Conservation (phyloP, 2,329 filamentous ascomycete species). For the Neonectria ditissima region DNA sequence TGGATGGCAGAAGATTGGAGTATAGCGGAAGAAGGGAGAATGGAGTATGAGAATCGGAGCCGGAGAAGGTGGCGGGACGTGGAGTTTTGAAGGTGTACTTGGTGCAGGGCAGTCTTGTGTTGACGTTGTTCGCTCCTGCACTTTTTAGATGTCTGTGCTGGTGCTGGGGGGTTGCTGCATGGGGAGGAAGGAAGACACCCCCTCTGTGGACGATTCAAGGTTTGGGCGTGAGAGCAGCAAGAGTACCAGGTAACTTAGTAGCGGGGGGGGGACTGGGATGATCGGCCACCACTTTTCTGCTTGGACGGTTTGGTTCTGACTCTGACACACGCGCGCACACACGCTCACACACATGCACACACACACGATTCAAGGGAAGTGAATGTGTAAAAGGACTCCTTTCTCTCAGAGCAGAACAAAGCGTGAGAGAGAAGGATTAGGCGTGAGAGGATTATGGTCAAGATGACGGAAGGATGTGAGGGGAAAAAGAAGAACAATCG, state of each 20-base stretch:
- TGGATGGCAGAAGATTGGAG: slow-evolving; percentile 2
- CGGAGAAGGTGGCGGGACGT: slow-evolving; percentile 7
- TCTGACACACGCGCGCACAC: neutral
- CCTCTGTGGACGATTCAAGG: neutral
- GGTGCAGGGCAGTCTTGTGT: slow-evolving; percentile 5
- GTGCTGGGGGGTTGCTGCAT: slow-evolving; percentile 6
- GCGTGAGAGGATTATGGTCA: neutral
- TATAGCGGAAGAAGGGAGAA: slow-evolving; percentile 7
- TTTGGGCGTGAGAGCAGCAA: slow-evolving; percentile 6
- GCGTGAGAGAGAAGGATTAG: too few species aligned
- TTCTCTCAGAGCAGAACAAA: neutral
- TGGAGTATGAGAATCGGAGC: neutral
- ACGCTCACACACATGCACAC: neutral
- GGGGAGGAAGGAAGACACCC: slow-evolving; percentile 5
- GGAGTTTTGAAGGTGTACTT: slow-evolving; percentile 16
- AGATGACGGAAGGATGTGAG: neutral
- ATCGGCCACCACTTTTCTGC: slow-evolving; percentile 6
- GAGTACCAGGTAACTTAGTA: neutral
- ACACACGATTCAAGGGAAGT: neutral
- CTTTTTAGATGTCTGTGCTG: slow-evolving; percentile 15
- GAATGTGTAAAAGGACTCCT: neutral
- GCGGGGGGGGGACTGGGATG: neutral
- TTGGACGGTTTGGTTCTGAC: neutral
- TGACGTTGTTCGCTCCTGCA: slow-evolving; percentile 20
- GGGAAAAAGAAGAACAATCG: neutral